Conservation (phyloP, 306 rosid genomes). For the Lagenaria siceraria region DNA sequence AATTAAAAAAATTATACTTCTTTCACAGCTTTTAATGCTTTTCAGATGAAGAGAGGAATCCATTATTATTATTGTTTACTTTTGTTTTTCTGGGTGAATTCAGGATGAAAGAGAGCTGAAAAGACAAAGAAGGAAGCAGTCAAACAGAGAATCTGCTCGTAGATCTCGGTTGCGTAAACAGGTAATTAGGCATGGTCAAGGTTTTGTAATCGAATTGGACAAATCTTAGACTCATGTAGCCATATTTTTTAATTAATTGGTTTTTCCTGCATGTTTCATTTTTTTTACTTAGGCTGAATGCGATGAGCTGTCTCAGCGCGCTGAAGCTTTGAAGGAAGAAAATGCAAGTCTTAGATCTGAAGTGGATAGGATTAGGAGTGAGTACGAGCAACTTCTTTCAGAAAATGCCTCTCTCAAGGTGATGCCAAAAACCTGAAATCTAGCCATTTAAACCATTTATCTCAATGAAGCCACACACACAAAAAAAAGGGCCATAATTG, state of each 20-base stretch:
- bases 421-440: constrained; percentile 12
- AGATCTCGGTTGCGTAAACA: constrained; percentile 96
- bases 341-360: constrained; percentile 71
- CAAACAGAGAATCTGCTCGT: constrained; percentile 97
- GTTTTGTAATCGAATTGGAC: background rate
- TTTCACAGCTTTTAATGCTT: background rate
- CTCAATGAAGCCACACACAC: background rate
- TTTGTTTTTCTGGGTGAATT: constrained; percentile 10
- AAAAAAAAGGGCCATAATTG: background rate
- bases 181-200: constrained; percentile 23
- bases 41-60: background rate
- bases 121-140: constrained; percentile 91
- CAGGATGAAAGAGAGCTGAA: constrained; percentile 97
- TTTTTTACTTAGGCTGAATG: constrained; percentile 71
- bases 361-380: constrained; percentile 67
- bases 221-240: constrained; percentile 11
- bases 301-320: constrained; percentile 87
- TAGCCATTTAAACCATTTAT: constrained; percentile 1
- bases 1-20: background rate
- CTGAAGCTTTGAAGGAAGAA: constrained; percentile 78
- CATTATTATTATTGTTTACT: background rate
- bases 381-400: constrained; percentile 73
- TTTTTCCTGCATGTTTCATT: background rate
- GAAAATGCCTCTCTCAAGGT: constrained; percentile 92
- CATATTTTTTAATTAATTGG: constrained; percentile 2